phyloP scores from a whole-genome alignment of 352 stramenopile genomes.

The Plasmopara muralis region DNA sequence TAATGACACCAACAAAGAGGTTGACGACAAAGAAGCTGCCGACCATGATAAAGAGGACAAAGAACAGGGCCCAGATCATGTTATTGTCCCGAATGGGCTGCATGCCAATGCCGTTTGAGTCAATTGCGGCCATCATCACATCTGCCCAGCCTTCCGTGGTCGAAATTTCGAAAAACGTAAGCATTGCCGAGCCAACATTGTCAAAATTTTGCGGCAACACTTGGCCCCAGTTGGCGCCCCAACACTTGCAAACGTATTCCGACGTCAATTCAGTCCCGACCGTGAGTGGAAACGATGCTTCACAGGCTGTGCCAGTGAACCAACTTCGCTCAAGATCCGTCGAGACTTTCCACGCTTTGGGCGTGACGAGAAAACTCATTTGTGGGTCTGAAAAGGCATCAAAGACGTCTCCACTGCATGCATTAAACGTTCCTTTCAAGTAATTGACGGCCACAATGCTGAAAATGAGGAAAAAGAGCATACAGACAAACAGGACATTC shows the following conservation, averaged over 20 bases:
- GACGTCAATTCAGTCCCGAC: constrained; percentile 39
- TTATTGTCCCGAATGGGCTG: constrained; percentile 87
- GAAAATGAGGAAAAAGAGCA: constrained; percentile 94
- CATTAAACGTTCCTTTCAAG: constrained; percentile 87
- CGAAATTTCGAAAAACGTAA: constrained; percentile 91
- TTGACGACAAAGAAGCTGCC: constrained; percentile 93
- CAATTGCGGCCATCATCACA: constrained; percentile 89
- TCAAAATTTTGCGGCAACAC: constrained; percentile 79
- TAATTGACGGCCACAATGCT: constrained; percentile 93
- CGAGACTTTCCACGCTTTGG: constrained; percentile 31
- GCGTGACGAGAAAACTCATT: constrained; percentile 39
- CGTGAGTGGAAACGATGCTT: constrained; percentile 1
- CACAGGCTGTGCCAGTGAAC: constrained; percentile 41
- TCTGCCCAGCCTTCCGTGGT: constrained; percentile 90
- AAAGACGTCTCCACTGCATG: constrained; percentile 68
- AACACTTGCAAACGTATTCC: constrained; percentile 65
- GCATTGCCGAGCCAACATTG: constrained; percentile 74
- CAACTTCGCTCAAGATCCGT: constrained; percentile 31
- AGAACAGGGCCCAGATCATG: constrained; percentile 77
- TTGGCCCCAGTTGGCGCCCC: constrained; percentile 33
- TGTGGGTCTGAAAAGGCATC: constrained; percentile 31
- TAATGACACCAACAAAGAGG: constrained; percentile 91
- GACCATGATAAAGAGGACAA: constrained; percentile 88
- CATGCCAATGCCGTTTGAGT: constrained; percentile 85
- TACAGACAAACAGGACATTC: constrained; percentile 87